These are phyloP conservation scores for Penium margaritaceum DNA, from an alignment of 139 green algal genomes.

Conservation along the genomic window DNA sequence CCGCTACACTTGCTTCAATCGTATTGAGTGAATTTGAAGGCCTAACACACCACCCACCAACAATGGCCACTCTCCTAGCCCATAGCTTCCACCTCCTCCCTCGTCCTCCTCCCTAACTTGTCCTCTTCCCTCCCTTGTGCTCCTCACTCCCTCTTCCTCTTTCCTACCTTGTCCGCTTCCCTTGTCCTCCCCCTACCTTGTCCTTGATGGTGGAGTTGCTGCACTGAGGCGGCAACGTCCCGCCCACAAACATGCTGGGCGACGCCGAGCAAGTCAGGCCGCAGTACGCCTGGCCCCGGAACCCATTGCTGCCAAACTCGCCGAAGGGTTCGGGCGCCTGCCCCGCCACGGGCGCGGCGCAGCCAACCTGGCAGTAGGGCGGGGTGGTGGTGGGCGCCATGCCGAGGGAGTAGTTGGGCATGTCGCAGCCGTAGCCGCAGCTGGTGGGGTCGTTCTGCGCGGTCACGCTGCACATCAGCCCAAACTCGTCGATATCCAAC, in stretches of 20 bases:
- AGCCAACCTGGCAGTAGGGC: conserved; percentile 57
- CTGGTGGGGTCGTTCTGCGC: conserved; percentile 24
- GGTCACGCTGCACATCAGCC: conserved; percentile 56
- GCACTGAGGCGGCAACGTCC: conserved; percentile 53
- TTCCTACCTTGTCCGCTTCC: neutral
- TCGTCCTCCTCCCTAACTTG: neutral
- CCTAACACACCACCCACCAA: neutral
- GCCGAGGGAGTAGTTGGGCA: conserved; percentile 42
- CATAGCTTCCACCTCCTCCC: neutral
- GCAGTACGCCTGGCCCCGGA: conserved; percentile 57
- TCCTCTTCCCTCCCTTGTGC: neutral
- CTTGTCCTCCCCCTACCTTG: neutral
- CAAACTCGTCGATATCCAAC: conserved; percentile 47
- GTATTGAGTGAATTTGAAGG: too few species aligned
- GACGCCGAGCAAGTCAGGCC: conserved; percentile 55
- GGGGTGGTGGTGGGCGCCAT: neutral
- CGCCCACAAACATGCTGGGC: conserved; percentile 53
- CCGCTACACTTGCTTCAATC: too few species aligned
- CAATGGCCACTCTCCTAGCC: neutral
- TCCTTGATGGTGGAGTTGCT: neutral
- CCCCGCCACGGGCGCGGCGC: conserved; percentile 45
- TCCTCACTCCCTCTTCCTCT: neutral
- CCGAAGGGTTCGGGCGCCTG: conserved; percentile 58
- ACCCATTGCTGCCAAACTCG: conserved; percentile 61
- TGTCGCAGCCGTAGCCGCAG: conserved; percentile 61